Evolutionary conservation across 495 filamentous ascomycete species (phyloP).

Genomic region (Talaromyces trachyspermus): DNA sequence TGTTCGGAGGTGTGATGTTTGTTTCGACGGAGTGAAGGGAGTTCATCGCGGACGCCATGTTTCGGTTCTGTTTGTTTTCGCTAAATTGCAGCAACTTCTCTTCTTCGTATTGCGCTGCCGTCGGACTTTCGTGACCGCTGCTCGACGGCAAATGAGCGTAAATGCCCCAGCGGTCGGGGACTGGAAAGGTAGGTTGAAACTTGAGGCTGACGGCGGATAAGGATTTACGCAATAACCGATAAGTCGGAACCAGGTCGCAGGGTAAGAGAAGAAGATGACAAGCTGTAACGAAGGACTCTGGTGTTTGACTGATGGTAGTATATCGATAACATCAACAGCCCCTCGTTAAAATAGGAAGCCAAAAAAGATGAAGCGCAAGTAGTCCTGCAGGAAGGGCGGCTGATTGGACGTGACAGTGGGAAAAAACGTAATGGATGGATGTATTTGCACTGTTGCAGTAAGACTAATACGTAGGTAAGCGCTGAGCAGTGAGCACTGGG

Average conservation of each 20-base stretch:
- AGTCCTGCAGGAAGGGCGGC: slow-evolving; percentile 1
- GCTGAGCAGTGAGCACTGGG: neutral
- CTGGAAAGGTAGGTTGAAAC: slow-evolving; percentile 9
- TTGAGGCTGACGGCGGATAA: slow-evolving; percentile 4
- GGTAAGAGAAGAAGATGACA: no score
- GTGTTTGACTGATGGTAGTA: no score
- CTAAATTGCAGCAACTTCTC: slow-evolving; percentile 25
- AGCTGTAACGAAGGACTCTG: no score
- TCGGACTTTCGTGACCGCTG: slow-evolving; percentile 40
- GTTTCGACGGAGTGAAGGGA: slow-evolving; percentile 20
- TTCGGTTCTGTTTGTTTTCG: slow-evolving; percentile 20
- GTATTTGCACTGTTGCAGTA: neutral
- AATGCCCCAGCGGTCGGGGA: slow-evolving; percentile 41
- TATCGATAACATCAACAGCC: neutral
- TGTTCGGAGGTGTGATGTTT: slow-evolving; percentile 39
- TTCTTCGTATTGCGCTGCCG: slow-evolving; percentile 27
- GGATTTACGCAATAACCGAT: slow-evolving; percentile 5
- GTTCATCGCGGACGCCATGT: slow-evolving; percentile 1
- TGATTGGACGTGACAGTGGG: slow-evolving; percentile 2
- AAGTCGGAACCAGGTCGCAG: neutral
- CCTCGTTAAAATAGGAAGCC: neutral
- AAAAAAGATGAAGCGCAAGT: neutral
- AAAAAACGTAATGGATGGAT: slow-evolving; percentile 1
- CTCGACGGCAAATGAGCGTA: slow-evolving; percentile 34
- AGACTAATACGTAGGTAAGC: no score